These are phyloP conservation scores for Acanthamoeba royreba DNA, from an alignment of 208 protist species.

Conservation along the genomic window DNA sequence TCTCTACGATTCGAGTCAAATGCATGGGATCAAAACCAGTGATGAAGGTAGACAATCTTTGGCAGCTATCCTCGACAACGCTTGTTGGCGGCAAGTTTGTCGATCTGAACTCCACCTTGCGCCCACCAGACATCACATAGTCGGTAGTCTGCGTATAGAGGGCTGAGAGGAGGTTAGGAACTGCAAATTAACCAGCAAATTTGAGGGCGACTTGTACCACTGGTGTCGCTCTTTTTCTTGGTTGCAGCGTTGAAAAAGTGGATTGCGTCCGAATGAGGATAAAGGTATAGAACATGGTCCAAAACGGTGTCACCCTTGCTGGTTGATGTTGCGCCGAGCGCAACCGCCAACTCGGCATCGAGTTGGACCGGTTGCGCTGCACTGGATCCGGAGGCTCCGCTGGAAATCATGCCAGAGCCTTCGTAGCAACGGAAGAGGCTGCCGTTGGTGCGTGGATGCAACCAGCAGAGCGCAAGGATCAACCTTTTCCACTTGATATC, in stretches of 20 bases:
- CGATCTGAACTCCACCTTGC: not conserved
- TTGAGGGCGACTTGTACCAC: not conserved
- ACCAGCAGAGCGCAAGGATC: conserved; percentile 11
- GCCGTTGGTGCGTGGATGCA: not conserved
- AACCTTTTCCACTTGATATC: not conserved
- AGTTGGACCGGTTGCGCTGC: not conserved
- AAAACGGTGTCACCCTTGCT: not conserved
- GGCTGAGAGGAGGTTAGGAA: not conserved
- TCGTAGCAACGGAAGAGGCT: not conserved
- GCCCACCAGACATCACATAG: not conserved
- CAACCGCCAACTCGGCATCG: not conserved
- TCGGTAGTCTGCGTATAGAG: not conserved
- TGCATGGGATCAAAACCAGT: not conserved
- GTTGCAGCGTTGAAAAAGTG: not conserved
- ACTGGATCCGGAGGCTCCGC: not conserved
- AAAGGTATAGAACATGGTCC: not conserved
- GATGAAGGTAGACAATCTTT: not conserved
- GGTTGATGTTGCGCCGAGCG: not conserved
- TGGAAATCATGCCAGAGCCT: not conserved
- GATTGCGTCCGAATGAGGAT: not conserved
- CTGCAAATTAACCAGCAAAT: not conserved
- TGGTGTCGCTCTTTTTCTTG: not conserved
- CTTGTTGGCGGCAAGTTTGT: not conserved
- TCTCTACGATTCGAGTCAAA: not conserved
- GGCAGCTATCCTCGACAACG: not conserved